Evolutionary conservation across 352 stramenopile genomes (phyloP).

Genomic region (Aphanomyces stellatus): DNA sequence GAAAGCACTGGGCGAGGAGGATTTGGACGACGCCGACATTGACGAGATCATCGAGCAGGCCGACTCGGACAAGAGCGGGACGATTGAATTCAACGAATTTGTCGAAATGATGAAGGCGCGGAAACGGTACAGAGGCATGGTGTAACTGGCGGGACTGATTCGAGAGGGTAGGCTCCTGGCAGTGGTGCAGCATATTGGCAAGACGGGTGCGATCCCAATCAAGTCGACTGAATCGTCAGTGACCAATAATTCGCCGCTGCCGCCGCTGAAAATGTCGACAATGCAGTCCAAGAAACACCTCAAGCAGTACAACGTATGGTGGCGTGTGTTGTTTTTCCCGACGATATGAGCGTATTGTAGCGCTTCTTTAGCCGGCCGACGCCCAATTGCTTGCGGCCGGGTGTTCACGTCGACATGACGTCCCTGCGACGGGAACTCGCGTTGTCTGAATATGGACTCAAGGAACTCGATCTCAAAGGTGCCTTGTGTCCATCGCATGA

Average conservation of each 20-base stretch:
- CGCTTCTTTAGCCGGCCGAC: conserved; percentile 40
- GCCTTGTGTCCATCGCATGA: background rate
- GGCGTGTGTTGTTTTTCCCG: background rate
- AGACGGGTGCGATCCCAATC: background rate
- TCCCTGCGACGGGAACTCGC: conserved; percentile 66
- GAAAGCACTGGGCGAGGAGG: conserved; percentile 43
- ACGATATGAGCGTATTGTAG: background rate
- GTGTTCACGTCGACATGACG: conserved; percentile 38
- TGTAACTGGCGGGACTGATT: background rate
- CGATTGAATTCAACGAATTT: conserved; percentile 76
- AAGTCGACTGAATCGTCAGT: background rate
- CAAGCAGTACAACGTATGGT: conserved; percentile 29
- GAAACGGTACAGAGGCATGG: conserved; percentile 30
- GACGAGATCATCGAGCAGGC: conserved; percentile 49
- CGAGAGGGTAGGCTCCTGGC: conserved; percentile 29
- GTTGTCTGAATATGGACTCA: conserved; percentile 65
- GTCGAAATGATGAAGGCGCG: conserved; percentile 68
- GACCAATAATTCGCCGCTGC: conserved; percentile 26
- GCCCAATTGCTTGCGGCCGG: conserved; percentile 46
- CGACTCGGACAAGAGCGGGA: conserved; percentile 57
- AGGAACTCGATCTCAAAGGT: conserved; percentile 45
- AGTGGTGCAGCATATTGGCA: conserved; percentile 61
- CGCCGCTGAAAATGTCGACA: conserved; percentile 47
- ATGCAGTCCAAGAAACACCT: conserved; percentile 40
- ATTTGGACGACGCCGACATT: conserved; percentile 69